Evolutionary conservation across 108 stramenopile genomes (phyloP).

Genomic region (Seminavis robusta): DNA sequence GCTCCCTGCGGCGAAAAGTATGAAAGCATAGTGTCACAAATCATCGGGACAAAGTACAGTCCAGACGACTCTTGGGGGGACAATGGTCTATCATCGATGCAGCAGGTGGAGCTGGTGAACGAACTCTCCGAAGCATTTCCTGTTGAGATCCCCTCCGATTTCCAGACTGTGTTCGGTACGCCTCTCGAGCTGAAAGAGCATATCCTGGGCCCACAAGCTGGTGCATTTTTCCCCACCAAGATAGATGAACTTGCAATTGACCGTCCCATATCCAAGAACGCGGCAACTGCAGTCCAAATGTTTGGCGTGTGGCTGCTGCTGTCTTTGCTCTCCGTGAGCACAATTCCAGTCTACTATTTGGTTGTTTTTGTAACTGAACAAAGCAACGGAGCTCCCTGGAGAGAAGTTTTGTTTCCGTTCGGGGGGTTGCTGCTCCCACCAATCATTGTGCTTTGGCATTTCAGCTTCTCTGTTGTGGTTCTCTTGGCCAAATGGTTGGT

Average conservation of each 20-base stretch:
- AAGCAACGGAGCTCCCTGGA: too few species aligned
- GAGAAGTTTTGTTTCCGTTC: too few species aligned
- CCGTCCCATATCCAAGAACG: neutral
- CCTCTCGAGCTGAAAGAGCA: too few species aligned
- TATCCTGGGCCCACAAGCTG: neutral
- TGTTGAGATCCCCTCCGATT: neutral
- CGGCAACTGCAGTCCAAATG: neutral
- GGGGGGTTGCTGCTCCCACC: too few species aligned
- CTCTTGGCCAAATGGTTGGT: constrained; percentile 5
- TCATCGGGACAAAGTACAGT: neutral
- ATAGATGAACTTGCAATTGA: neutral
- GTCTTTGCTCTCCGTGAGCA: neutral
- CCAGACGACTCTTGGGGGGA: neutral
- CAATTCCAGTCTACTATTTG: constrained; percentile 4
- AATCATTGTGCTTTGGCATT: neutral
- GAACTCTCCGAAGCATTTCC: constrained; percentile 1
- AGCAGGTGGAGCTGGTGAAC: neutral
- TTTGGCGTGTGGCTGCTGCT: neutral
- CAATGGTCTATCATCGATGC: constrained; percentile 4
- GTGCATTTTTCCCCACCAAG: neutral
- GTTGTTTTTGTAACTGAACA: too few species aligned
- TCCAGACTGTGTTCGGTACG: neutral
- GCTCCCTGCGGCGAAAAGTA: neutral
- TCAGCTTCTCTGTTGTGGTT: neutral
- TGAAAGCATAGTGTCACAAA: neutral